Conservation (phyloP, 805 yeast species). For the Candida vartiovaarae region DNA sequence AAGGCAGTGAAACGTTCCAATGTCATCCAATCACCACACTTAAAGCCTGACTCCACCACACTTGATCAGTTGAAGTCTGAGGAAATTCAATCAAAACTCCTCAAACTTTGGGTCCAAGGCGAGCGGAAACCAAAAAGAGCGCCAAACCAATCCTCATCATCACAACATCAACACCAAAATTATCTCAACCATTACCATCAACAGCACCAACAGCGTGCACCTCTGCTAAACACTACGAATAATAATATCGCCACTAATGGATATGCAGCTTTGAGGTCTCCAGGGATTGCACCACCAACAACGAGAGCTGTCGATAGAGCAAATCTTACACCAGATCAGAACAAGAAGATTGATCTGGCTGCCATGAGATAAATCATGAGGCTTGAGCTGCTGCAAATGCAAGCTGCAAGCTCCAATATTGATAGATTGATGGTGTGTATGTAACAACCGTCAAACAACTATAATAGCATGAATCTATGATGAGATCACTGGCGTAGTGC, state of each 20-base stretch:
- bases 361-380: slow-evolving; percentile 11
- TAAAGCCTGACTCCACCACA: not conserved
- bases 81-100: slow-evolving; percentile 14
- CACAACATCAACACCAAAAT: not conserved
- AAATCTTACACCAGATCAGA: slow-evolving; percentile 16
- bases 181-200: not conserved
- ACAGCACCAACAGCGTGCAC: no score
- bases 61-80: slow-evolving; percentile 10
- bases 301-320: slow-evolving; percentile 36
- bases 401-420: not conserved
- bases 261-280: slow-evolving; percentile 7
- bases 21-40: not conserved
- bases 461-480: no score
- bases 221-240: no score
- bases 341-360: slow-evolving; percentile 20
- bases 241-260: no score
- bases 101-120: slow-evolving; percentile 21
- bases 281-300: slow-evolving; percentile 24
- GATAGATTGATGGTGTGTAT: no score
- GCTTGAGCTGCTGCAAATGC: not conserved
- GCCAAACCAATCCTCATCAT: not conserved
- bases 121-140: slow-evolving; percentile 5
- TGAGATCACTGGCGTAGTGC: no score
- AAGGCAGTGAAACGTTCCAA: slow-evolving; percentile 52
- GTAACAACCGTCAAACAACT: no score